Conservation (phyloP, 2,329 filamentous ascomycete species). For the Fusarium goolgardi region DNA sequence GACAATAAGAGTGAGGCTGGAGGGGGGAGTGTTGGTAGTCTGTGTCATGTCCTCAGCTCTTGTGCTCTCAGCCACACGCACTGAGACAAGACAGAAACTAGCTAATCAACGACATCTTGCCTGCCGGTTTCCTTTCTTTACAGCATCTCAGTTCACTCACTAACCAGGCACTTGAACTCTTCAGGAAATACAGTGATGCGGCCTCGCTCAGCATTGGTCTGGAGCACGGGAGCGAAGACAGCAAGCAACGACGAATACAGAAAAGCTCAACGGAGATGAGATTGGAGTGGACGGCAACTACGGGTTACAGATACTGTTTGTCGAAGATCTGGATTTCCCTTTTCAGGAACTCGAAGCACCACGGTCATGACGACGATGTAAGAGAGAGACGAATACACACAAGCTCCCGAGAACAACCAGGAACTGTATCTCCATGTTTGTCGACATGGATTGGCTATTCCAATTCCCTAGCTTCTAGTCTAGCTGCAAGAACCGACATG, state of each 20-base stretch:
- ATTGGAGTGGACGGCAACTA: conserved; percentile 28
- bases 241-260: conserved; percentile 12
- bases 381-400: neutral
- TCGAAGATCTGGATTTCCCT: conserved; percentile 5
- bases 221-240: conserved; percentile 4
- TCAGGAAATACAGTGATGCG: neutral
- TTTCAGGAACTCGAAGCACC: neutral
- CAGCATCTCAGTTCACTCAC: neutral
- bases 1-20: neutral
- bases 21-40: neutral
- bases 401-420: neutral
- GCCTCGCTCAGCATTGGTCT: neutral
- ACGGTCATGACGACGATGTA: neutral
- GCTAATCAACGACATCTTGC: neutral
- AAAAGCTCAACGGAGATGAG: conserved; percentile 23
- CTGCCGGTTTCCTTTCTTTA: neutral
- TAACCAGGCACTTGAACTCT: conserved; percentile 10
- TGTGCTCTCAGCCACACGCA: neutral
- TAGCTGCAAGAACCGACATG: conserved; percentile 1
- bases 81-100: neutral
- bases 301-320: conserved; percentile 36
- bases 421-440: neutral
- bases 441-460: conserved; percentile 10
- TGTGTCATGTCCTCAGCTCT: neutral
- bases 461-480: neutral